A percentile compares a stretch with the other conserved stretches of the same genome.
Conservation (phyloP, 2,329 filamentous ascomycete genomes). For the Trichoderma endophyticum region DNA sequence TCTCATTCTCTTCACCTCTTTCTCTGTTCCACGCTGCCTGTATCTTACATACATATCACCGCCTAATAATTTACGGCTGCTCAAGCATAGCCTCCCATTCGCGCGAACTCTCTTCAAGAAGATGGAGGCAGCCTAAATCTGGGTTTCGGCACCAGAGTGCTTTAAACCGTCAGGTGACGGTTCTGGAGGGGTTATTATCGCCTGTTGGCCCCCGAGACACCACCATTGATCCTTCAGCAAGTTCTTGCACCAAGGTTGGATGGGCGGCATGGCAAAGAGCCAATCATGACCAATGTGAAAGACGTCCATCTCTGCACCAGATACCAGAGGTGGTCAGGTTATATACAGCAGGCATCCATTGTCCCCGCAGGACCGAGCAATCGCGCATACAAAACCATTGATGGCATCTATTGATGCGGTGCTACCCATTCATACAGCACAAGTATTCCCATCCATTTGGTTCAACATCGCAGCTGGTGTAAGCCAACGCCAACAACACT, state of each 20-base stretch:
- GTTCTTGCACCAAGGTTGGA: background rate
- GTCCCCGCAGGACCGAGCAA: background rate
- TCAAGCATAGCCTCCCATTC: background rate
- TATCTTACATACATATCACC: background rate
- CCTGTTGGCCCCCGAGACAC: background rate
- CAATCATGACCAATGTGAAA: background rate
- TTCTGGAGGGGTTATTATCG: background rate
- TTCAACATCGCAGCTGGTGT: background rate
- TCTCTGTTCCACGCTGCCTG: background rate
- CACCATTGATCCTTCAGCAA: background rate
- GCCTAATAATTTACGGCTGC: background rate
- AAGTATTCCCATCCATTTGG: background rate
- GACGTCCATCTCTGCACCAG: background rate
- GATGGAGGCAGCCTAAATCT: background rate
- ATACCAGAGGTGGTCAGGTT: background rate
- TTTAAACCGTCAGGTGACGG: background rate
- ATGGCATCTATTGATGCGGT: background rate
- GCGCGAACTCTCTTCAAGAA: background rate
- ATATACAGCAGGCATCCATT: background rate
- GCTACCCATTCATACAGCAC: background rate
- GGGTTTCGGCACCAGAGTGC: background rate
- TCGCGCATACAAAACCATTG: background rate
- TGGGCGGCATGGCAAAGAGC: background rate
- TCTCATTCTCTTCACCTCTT: background rate
- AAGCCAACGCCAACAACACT: background rate